Evolutionary conservation across 176 grass and related monocot genomes (phyloP), one percentile per base, ranked within the genome.

Genomic region (Thalia dealbata): DNA sequence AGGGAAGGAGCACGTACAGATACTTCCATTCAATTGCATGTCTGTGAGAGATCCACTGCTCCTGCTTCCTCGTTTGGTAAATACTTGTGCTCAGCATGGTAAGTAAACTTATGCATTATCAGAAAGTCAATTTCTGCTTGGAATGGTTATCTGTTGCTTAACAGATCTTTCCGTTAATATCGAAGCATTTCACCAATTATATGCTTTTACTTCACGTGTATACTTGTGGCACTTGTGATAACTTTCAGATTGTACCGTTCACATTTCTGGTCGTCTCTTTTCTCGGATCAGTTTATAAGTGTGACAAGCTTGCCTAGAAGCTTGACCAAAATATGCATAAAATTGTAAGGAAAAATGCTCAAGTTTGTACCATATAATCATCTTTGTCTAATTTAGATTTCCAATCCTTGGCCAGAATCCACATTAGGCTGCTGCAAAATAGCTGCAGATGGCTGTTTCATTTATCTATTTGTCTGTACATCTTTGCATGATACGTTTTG

Each of bases 1-100:
- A 19, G 65, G 38, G 21, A 44, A 68, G 19, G 38, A 68, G 9
- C 21, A 24, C 11, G 10, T 44, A 13, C 65, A 93, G 85, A 93
- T 99, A 78, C 90, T 99, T 83, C 63, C 93, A 71, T 99, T 99
- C 77, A 99, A 99, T 81, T 99, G 95, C 87, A 99, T 99, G 95
- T 87, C 90, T 48, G 90, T 99, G 62, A 88, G 90, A 84, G 95
- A 93, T 85, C 95, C 90, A 73, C 76, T 86, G 80, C 72, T 83
- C 75, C 77, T 99, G 75, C 95, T 99, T 83, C 87, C 90, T 3
- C 85, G 71, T 76, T 79, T 99, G 21, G 29, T 88, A 18, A 85
- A 91, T 77, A 82, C 85, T 70, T 86, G 83, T 86, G 73, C 72
- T 70, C 90, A 86, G 72, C 76, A 86, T 82, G 87, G 95, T 88